These are phyloP conservation scores for Leptographium radiaticola DNA, from an alignment of 2,329 filamentous ascomycete species.

Conservation along the genomic window DNA sequence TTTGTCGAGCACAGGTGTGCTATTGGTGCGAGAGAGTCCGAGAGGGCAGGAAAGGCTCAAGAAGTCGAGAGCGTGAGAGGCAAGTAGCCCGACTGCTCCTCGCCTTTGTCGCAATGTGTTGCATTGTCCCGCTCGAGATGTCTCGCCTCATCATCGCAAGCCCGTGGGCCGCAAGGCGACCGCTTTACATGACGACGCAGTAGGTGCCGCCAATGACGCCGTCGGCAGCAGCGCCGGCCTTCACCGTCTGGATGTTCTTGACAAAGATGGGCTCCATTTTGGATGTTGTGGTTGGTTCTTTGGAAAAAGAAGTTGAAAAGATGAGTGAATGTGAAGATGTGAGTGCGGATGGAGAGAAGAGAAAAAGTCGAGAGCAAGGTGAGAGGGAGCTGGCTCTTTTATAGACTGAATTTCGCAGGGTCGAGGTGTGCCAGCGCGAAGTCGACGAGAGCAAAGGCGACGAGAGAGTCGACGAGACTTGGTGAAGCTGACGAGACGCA, in stretches of 20 bases:
- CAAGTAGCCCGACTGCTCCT: background rate
- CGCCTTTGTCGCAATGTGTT: background rate
- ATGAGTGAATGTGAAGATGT: background rate
- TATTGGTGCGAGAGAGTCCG: background rate
- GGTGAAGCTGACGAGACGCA: background rate
- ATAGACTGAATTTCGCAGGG: background rate
- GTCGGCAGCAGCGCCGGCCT: background rate
- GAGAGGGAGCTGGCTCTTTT: background rate
- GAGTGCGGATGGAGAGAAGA: background rate
- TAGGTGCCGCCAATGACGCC: background rate
- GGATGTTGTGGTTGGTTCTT: background rate
- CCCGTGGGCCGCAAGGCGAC: background rate
- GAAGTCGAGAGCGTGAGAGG: background rate
- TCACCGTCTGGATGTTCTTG: background rate
- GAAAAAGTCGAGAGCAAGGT: background rate
- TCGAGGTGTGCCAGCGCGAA: no score
- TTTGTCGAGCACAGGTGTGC: background rate
- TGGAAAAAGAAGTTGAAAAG: background rate
- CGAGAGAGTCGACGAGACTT: background rate
- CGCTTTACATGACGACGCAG: conserved; percentile 5
- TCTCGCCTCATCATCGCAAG: background rate
- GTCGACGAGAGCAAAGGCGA: background rate
- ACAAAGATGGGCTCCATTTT: conserved; percentile 1
- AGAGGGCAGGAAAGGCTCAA: background rate
- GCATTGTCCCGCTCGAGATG: background rate